Conservation (phyloP, 2,329 filamentous ascomycete genomes). For the Hypoxylon sp. region DNA sequence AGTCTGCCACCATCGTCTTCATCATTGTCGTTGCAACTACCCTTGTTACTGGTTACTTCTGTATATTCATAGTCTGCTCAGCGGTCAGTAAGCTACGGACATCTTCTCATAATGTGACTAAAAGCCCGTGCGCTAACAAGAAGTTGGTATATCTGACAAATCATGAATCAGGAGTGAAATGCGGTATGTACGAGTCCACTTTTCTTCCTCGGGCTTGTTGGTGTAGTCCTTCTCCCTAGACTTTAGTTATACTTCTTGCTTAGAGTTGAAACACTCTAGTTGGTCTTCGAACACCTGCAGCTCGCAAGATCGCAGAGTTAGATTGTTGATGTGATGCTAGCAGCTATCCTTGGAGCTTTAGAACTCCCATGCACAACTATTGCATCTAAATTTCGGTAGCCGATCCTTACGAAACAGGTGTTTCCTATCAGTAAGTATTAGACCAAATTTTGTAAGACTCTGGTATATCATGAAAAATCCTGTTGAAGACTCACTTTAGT, state of each 20-base stretch:
- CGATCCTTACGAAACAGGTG: slow-evolving; percentile 2
- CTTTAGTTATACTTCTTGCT: slow-evolving; percentile 7
- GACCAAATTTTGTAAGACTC: neutral
- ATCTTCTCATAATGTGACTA: too few relatives aligned
- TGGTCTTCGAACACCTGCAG: slow-evolving; percentile 5
- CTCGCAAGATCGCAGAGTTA: slow-evolving; percentile 6
- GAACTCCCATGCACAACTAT: slow-evolving; percentile 3
- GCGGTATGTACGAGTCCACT: slow-evolving; percentile 11
- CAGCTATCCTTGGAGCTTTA: slow-evolving; percentile 1
- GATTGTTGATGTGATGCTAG: slow-evolving; percentile 4
- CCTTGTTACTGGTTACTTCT: neutral
- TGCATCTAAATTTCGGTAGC: slow-evolving; percentile 4
- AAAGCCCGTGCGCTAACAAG: neutral
- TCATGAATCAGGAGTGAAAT: slow-evolving; percentile 8
- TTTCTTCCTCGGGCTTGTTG: slow-evolving; percentile 11
- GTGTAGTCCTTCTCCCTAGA: slow-evolving; percentile 10
- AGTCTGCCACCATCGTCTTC: neutral
- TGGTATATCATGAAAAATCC: neutral
- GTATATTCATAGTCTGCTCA: neutral
- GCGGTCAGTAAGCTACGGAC: neutral
- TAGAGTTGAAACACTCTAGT: slow-evolving; percentile 6
- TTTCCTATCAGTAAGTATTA: neutral
- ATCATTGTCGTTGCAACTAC: neutral
- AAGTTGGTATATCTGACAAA: slow-evolving; percentile 7
- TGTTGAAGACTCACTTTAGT: slow-evolving; percentile 7